Percentiles rank a stretch among this genome's conserved stretches.
phyloP scores from a whole-genome alignment of 2,329 filamentous ascomycete genomes.

The Chaetothyriales sp. region DNA sequence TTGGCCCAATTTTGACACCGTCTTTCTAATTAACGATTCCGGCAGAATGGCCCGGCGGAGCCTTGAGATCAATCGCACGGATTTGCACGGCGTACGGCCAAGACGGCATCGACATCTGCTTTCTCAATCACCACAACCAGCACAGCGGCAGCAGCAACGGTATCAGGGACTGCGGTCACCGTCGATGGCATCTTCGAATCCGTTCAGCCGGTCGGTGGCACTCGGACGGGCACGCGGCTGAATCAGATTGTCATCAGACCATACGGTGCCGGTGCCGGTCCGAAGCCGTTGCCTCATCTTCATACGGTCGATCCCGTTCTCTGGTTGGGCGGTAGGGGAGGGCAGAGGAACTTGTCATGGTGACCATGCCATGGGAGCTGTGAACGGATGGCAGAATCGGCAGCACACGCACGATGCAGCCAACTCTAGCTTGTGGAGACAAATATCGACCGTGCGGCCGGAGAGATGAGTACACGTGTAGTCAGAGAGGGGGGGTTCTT shows the following conservation, averaged over 20 bases:
- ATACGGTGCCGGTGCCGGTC: conserved; percentile 37
- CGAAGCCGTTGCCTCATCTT: conserved; percentile 74
- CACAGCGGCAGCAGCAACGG: conserved; percentile 26
- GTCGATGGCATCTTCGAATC: conserved; percentile 57
- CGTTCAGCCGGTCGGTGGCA: conserved; percentile 50
- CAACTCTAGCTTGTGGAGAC: too few species aligned
- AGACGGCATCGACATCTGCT: conserved; percentile 83
- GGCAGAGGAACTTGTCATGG: conserved; percentile 62
- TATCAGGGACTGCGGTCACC: conserved; percentile 31
- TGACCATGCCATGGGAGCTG: conserved; percentile 64
- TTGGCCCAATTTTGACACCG: conserved; percentile 70
- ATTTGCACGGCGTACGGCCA: conserved; percentile 66
- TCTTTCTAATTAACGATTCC: conserved; percentile 88
- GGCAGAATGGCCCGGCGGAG: conserved; percentile 63
- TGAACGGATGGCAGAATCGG: conserved; percentile 52
- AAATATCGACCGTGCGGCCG: too few species aligned
- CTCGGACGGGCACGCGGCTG: conserved; percentile 60
- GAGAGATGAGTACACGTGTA: too few species aligned
- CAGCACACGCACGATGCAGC: not conserved
- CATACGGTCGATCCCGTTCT: conserved; percentile 88
- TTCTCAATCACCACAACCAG: conserved; percentile 52
- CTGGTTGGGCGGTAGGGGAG: conserved; percentile 45
- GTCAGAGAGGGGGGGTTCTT: too few species aligned
- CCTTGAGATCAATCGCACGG: conserved; percentile 59
- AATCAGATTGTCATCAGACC: conserved; percentile 55